Evolutionary conservation across 495 filamentous ascomycete species (phyloP).

Genomic region (Aspergillus olivimuriae): DNA sequence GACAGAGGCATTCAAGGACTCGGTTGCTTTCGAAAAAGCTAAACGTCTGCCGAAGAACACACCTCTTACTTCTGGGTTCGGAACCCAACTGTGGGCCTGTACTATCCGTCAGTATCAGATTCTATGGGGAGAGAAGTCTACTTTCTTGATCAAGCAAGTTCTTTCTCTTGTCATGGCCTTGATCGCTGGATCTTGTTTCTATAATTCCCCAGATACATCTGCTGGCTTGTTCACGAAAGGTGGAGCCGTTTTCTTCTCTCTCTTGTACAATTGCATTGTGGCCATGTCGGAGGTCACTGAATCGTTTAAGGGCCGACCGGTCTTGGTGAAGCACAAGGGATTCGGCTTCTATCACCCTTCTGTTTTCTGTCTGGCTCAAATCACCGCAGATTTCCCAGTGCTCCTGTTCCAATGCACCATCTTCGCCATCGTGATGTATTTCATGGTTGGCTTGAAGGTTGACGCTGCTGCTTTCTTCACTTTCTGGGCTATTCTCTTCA

Average conservation of each 20-base stretch:
- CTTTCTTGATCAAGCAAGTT: constrained; percentile 53
- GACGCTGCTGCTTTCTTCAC: constrained; percentile 49
- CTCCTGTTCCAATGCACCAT: constrained; percentile 57
- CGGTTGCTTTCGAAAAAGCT: constrained; percentile 38
- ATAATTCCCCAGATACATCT: constrained; percentile 29
- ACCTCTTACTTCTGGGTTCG: constrained; percentile 53
- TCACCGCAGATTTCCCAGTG: constrained; percentile 63
- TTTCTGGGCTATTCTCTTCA: constrained; percentile 41
- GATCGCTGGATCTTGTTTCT: constrained; percentile 38
- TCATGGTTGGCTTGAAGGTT: constrained; percentile 52
- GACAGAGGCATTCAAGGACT: constrained; percentile 44
- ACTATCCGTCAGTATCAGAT: constrained; percentile 51
- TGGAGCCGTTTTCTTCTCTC: constrained; percentile 61
- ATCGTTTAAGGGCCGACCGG: constrained; percentile 61
- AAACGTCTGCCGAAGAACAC: constrained; percentile 35
- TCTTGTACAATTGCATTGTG: constrained; percentile 68
- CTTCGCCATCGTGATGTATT: constrained; percentile 68
- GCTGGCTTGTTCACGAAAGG: constrained; percentile 47
- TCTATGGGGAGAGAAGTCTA: constrained; percentile 53
- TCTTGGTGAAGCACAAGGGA: constrained; percentile 68
- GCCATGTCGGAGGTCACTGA: constrained; percentile 66
- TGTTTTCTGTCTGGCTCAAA: constrained; percentile 65
- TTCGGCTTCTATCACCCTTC: constrained; percentile 72
- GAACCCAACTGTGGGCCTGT: constrained; percentile 51
- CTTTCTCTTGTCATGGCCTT: constrained; percentile 34